Conservation (phyloP, 2,329 filamentous ascomycete species). For the Microdochium nivale region DNA sequence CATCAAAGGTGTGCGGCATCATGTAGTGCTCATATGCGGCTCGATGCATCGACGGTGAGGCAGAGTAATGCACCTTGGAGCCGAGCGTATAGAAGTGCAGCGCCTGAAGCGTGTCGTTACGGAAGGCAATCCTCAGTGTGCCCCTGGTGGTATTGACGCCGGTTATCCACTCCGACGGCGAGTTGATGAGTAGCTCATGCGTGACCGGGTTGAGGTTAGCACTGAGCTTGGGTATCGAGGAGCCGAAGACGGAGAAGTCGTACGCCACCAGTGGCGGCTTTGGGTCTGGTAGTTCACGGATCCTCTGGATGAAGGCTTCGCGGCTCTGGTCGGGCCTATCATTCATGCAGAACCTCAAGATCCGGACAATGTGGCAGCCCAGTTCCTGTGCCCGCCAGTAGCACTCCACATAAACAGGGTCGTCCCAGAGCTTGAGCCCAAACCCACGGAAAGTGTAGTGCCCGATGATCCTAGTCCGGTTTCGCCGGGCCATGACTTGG, state of each 20-base stretch:
- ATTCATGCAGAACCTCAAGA: slow-evolving; percentile 48
- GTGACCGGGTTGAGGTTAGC: slow-evolving; percentile 46
- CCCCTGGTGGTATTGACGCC: slow-evolving; percentile 47
- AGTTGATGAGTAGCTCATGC: slow-evolving; percentile 31
- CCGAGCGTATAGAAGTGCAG: slow-evolving; percentile 64
- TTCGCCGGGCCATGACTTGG: slow-evolving; percentile 41
- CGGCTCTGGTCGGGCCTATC: slow-evolving; percentile 43
- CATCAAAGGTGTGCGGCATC: slow-evolving; percentile 58
- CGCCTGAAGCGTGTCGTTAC: slow-evolving; percentile 51
- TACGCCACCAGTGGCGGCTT: slow-evolving; percentile 40
- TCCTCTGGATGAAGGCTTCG: slow-evolving; percentile 39
- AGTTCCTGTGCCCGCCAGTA: slow-evolving; percentile 45
- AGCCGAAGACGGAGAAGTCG: slow-evolving; percentile 35
- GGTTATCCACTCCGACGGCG: slow-evolving; percentile 30
- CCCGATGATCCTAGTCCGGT: slow-evolving; percentile 52
- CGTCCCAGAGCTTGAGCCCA: slow-evolving; percentile 43
- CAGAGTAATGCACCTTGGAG: slow-evolving; percentile 58
- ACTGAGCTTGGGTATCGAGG: slow-evolving; percentile 28
- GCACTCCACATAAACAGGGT: slow-evolving; percentile 39
- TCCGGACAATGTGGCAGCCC: slow-evolving; percentile 53
- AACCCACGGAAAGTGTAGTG: slow-evolving; percentile 41
- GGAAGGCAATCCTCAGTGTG: slow-evolving; percentile 50
- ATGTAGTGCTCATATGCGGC: slow-evolving; percentile 58
- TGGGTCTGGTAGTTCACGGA: slow-evolving; percentile 34
- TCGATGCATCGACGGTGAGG: slow-evolving; percentile 66